Conservation (phyloP, 2,329 filamentous ascomycete species). For the Epichloe sibirici region DNA sequence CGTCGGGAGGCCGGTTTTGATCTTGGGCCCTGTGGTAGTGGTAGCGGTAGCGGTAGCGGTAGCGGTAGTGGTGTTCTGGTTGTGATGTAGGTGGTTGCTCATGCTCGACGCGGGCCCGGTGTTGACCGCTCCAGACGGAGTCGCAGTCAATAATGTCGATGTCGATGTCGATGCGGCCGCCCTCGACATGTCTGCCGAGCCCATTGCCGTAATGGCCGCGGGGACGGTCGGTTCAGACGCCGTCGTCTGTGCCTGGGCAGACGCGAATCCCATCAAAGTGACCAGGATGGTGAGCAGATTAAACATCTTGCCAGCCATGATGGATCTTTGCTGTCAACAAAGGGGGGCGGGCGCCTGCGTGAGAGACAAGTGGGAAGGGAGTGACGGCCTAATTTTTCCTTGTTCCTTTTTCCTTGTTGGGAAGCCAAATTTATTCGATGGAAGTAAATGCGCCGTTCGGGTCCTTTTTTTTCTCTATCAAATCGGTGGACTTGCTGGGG, state of each 20-base stretch:
- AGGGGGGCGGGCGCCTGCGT: background rate
- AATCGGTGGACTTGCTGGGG: too few species aligned
- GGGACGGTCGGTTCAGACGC: background rate
- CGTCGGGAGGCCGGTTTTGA: background rate
- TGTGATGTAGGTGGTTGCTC: background rate
- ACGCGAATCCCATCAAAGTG: background rate
- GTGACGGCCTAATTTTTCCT: too few species aligned
- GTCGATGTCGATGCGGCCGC: background rate
- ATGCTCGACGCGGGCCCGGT: background rate
- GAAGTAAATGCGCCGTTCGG: too few species aligned
- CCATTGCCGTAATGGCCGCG: background rate
- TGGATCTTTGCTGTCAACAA: background rate
- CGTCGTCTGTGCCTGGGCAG: constrained; percentile 2
- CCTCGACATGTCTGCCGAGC: background rate
- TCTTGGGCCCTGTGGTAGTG: background rate
- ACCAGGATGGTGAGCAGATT: constrained; percentile 1
- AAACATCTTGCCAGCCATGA: constrained; percentile 2
- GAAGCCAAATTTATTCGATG: too few species aligned
- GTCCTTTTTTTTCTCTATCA: too few species aligned
- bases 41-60: background rate
- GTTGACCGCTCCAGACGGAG: background rate
- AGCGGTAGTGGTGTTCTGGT: background rate
- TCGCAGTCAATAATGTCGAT: background rate
- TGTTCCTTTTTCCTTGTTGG: too few species aligned
- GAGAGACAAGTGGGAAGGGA: background rate